A percentile compares a stretch with the other conserved stretches of the same genome.
Evolutionary conservation across 495 filamentous ascomycete species (phyloP).

Genomic region (Penicillium waksmanii): DNA sequence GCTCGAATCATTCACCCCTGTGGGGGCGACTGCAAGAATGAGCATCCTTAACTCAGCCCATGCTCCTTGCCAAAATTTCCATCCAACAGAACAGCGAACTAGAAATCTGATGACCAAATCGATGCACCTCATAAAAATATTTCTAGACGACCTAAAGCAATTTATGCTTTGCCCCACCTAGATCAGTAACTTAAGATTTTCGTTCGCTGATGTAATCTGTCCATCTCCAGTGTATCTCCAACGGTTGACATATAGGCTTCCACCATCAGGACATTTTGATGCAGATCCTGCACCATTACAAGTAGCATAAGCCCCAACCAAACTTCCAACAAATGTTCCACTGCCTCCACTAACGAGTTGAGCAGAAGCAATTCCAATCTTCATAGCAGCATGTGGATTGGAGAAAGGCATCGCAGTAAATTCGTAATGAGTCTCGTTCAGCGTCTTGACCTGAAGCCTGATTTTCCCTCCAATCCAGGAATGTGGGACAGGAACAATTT

Average conservation of each 20-base stretch:
- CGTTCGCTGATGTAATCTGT: neutral
- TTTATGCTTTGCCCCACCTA: neutral
- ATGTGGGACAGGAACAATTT: slow-evolving; percentile 9
- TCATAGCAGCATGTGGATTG: neutral
- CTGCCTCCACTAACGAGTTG: slow-evolving; percentile 22
- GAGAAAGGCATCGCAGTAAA: slow-evolving; percentile 16
- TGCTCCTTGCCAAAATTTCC: neutral
- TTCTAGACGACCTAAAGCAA: neutral
- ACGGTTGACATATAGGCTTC: neutral
- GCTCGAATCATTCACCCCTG: neutral
- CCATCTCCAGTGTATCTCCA: neutral
- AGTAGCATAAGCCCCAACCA: slow-evolving; percentile 29
- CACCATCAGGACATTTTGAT: neutral
- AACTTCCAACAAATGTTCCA: slow-evolving; percentile 22
- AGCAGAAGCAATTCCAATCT: slow-evolving; percentile 7
- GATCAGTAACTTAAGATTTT: neutral
- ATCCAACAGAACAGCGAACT: neutral
- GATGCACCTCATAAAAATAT: too few relatives aligned
- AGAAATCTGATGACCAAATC: too few relatives aligned
- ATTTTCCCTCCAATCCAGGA: slow-evolving; percentile 9
- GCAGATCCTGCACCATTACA: slow-evolving; percentile 15
- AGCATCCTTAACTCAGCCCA: neutral
- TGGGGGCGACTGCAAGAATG: neutral
- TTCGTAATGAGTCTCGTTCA: slow-evolving; percentile 23
- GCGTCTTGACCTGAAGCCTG: slow-evolving; percentile 17